Conservation (phyloP, 2,329 filamentous ascomycete species). For the Dothiorella sarmentorum region DNA sequence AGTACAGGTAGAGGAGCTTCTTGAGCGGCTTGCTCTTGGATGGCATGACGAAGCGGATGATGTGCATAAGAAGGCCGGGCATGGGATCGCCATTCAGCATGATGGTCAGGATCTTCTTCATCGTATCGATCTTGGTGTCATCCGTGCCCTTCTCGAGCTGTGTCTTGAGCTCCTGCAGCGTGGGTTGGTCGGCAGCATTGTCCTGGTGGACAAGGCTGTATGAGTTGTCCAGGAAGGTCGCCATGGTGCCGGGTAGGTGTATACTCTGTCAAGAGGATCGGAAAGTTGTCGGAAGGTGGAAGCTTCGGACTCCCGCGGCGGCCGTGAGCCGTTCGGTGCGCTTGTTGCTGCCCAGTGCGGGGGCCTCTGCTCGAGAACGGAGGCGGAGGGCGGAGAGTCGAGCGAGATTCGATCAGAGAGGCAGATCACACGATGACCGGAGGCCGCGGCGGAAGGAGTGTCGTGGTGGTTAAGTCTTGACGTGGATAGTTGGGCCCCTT, state of each 20-base stretch:
- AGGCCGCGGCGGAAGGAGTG: slow-evolving; percentile 7
- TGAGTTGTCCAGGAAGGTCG: slow-evolving; percentile 87
- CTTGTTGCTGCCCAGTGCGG: slow-evolving; percentile 17
- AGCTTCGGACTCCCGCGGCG: slow-evolving; percentile 27
- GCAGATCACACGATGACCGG: not conserved
- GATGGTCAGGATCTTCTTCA: slow-evolving; percentile 85
- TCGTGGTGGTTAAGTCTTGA: slow-evolving; percentile 13
- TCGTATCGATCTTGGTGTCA: slow-evolving; percentile 85
- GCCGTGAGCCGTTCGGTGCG: slow-evolving; percentile 29
- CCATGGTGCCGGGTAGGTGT: slow-evolving; percentile 60
- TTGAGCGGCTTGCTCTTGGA: slow-evolving; percentile 95
- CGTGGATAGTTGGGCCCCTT: slow-evolving; percentile 17
- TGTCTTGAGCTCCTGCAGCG: slow-evolving; percentile 84
- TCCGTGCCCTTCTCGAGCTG: slow-evolving; percentile 93
- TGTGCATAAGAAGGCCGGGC: slow-evolving; percentile 96
- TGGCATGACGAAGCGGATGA: slow-evolving; percentile 99
- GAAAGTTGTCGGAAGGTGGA: not conserved
- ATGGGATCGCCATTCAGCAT: slow-evolving; percentile 99
- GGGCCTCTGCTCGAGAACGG: slow-evolving; percentile 1
- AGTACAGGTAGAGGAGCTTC: slow-evolving; percentile 98
- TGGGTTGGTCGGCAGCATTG: slow-evolving; percentile 89
- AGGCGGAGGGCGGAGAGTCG: not conserved
- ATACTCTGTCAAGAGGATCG: not conserved
- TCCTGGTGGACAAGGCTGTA: slow-evolving; percentile 98
- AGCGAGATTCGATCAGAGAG: not conserved